Percentiles rank a stretch among this genome's conserved stretches.
These are phyloP conservation scores for Apiospora koreana DNA, from an alignment of 2,329 filamentous ascomycete genomes.

Conservation along the genomic window DNA sequence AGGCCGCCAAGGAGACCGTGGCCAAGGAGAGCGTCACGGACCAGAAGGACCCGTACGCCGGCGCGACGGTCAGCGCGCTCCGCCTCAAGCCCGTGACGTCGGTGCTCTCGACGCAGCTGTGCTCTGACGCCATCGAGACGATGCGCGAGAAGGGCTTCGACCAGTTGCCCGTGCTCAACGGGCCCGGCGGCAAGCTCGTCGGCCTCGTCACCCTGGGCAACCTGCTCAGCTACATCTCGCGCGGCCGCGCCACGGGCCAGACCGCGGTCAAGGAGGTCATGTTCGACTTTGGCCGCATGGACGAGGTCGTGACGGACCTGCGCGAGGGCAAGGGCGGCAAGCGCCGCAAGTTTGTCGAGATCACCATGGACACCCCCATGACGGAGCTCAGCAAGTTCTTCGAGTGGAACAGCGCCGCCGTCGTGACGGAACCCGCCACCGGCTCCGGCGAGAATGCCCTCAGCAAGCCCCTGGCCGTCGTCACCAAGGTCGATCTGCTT, in stretches of 20 bases:
- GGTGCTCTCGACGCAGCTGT: slow-evolving; percentile 68
- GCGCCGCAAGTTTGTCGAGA: slow-evolving; percentile 83
- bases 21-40: slow-evolving; percentile 39
- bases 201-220: slow-evolving; percentile 95
- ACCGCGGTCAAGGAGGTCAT: slow-evolving; percentile 84
- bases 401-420: slow-evolving; percentile 95
- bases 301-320: slow-evolving; percentile 89
- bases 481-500: slow-evolving; percentile 94
- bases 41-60: slow-evolving; percentile 67
- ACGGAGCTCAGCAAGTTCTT: slow-evolving; percentile 87
- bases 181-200: slow-evolving; percentile 71
- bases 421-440: slow-evolving; percentile 78
- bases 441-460: slow-evolving; percentile 51
- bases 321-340: slow-evolving; percentile 47
- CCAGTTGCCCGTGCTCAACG: slow-evolving; percentile 85
- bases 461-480: slow-evolving; percentile 81
- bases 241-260: slow-evolving; percentile 73
- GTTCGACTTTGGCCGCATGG: slow-evolving; percentile 90
- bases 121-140: slow-evolving; percentile 88
- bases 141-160: slow-evolving; percentile 99
- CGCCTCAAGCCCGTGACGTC: slow-evolving; percentile 93
- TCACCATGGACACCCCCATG: slow-evolving; percentile 87
- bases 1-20: slow-evolving; percentile 50
- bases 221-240: slow-evolving; percentile 85
- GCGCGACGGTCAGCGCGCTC: slow-evolving; percentile 78